Percentiles rank a stretch among this genome's conserved stretches.
Conservation (phyloP, 768 basidiomycete genomes). For the Gautieria morchelliformis region DNA sequence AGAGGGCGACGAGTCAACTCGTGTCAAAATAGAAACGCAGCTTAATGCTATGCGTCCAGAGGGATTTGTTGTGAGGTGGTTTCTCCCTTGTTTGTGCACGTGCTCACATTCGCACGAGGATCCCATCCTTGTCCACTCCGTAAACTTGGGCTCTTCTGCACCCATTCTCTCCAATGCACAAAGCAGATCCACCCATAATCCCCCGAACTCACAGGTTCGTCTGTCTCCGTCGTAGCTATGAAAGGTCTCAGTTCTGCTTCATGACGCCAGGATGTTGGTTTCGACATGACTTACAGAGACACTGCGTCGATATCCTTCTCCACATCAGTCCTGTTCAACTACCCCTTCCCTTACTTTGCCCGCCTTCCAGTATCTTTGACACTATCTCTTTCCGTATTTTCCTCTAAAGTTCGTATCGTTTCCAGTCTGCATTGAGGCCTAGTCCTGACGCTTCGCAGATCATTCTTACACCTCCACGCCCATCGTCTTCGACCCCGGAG, state of each 20-base stretch:
- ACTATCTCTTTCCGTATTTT: slow-evolving; percentile 66
- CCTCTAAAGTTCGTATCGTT: slow-evolving; percentile 9
- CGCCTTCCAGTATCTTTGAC: slow-evolving; percentile 75
- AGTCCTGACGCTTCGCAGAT: slow-evolving; percentile 32
- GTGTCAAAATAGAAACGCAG: slow-evolving; percentile 69
- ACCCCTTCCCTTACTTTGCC: slow-evolving; percentile 73
- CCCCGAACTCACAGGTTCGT: slow-evolving; percentile 11
- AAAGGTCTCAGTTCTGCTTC: background rate
- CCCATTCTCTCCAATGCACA: slow-evolving; percentile 70
- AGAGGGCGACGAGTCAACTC: slow-evolving; percentile 78
- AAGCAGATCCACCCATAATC: slow-evolving; percentile 19
- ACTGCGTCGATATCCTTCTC: slow-evolving; percentile 74
- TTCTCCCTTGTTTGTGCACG: background rate
- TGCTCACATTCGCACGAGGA: slow-evolving; percentile 40
- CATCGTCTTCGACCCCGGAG: slow-evolving; percentile 43
- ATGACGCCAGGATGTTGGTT: slow-evolving; percentile 56
- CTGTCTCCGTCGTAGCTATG: background rate
- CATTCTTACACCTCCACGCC: slow-evolving; percentile 49
- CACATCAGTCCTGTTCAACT: slow-evolving; percentile 78
- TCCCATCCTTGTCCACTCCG: slow-evolving; percentile 74
- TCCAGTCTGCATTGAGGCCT: slow-evolving; percentile 1
- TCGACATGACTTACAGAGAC: slow-evolving; percentile 80
- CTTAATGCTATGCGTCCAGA: slow-evolving; percentile 69
- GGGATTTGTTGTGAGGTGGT: slow-evolving; percentile 49
- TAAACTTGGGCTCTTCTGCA: slow-evolving; percentile 73